Evolutionary conservation across 108 stramenopile genomes (phyloP).

Genomic region (Parietichytrium sp.): DNA sequence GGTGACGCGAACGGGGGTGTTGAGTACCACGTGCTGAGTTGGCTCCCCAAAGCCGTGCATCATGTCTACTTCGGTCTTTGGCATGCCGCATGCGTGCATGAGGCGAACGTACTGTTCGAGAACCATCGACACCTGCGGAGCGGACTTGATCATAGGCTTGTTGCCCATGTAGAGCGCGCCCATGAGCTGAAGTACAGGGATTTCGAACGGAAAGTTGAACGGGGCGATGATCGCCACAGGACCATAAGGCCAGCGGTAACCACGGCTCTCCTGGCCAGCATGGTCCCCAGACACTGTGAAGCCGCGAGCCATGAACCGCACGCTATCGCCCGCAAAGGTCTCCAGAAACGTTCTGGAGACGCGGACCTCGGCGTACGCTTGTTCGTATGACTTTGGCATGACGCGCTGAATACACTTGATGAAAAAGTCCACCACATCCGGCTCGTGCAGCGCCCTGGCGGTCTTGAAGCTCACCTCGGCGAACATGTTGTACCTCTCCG

Average conservation of each 20-base stretch:
- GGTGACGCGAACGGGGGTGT: constrained; percentile 79
- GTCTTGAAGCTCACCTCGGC: constrained; percentile 79
- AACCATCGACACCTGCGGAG: constrained; percentile 81
- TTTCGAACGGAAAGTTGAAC: constrained; percentile 94
- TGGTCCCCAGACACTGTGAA: constrained; percentile 90
- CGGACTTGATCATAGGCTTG: constrained; percentile 83
- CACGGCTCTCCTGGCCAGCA: constrained; percentile 84
- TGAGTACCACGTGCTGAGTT: constrained; percentile 74
- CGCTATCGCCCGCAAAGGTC: constrained; percentile 87
- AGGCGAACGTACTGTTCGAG: constrained; percentile 90
- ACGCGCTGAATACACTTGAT: constrained; percentile 78
- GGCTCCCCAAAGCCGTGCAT: constrained; percentile 83
- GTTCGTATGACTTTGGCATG: constrained; percentile 87
- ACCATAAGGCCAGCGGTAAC: constrained; percentile 95
- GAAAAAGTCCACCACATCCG: constrained; percentile 84
- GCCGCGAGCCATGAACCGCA: constrained; percentile 79
- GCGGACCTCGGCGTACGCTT: constrained; percentile 80
- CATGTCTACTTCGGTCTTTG: constrained; percentile 79
- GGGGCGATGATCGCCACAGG: constrained; percentile 87
- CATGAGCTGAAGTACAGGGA: constrained; percentile 92
- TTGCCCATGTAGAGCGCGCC: constrained; percentile 97
- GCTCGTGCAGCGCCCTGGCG: constrained; percentile 56
- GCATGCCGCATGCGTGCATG: constrained; percentile 83
- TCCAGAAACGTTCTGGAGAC: constrained; percentile 80
- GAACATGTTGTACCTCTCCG: constrained; percentile 80